A percentile compares a stretch with the other conserved stretches of the same genome.
Evolutionary conservation across 345 rosid species (phyloP).

Genomic region (Gossypium anomalum): DNA sequence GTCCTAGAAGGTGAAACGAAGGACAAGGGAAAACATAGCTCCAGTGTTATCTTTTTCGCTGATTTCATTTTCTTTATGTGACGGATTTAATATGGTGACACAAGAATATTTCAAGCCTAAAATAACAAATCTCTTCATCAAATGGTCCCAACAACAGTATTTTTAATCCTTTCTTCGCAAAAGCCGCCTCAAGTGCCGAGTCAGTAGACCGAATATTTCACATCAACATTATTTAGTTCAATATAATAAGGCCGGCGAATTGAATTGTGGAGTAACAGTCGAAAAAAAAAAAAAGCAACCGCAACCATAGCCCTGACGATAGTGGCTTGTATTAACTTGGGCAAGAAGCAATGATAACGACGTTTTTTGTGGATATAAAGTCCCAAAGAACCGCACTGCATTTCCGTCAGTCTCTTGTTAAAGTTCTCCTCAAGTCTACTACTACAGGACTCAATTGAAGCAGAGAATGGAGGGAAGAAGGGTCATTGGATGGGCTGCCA

Average conservation of each 20-base stretch:
- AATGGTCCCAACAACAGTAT: not conserved
- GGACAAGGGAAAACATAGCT: too few species aligned
- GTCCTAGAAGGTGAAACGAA: too few species aligned
- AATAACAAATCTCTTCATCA: not conserved
- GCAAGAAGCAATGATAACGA: not conserved
- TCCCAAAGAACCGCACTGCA: not conserved
- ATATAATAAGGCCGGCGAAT: not conserved
- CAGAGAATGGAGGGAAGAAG: constrained; percentile 32
- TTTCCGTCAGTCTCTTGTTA: not conserved
- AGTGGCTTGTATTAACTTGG: not conserved
- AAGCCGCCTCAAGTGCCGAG: not conserved
- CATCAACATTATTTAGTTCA: not conserved
- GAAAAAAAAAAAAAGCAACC: not conserved
- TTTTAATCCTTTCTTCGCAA: not conserved
- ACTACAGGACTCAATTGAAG: not conserved
- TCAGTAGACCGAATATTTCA: not conserved
- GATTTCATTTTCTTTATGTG: too few species aligned
- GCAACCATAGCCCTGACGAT: not conserved
- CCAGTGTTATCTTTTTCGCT: too few species aligned
- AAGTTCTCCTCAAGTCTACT: too few species aligned
- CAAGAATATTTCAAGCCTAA: not conserved
- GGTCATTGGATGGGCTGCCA: constrained; percentile 53
- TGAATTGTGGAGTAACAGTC: not conserved
- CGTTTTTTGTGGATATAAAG: not conserved
- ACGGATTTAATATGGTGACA: too few species aligned